phyloP scores from a whole-genome alignment of 75 land plant genomes.

The Pinus tabuliformis region DNA sequence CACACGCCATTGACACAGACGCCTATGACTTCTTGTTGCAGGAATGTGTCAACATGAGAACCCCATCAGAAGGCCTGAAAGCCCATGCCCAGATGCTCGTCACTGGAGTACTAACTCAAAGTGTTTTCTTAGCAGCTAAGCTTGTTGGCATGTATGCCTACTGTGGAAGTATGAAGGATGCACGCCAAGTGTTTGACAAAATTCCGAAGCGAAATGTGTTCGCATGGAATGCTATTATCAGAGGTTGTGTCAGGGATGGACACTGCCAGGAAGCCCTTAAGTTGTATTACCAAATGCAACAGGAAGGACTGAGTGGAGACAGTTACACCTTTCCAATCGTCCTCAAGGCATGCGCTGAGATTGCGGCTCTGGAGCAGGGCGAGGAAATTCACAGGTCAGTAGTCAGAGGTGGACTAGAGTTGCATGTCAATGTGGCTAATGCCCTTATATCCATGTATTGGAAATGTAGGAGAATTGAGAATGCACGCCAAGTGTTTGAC shows the following conservation, averaged over 20 bases:
- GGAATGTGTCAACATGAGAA: constrained; percentile 17
- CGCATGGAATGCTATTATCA: constrained; percentile 36
- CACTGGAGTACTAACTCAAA: not conserved
- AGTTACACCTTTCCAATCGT: constrained; percentile 18
- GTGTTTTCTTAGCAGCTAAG: constrained; percentile 13
- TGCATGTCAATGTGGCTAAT: constrained; percentile 23
- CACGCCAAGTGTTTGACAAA: constrained; percentile 16
- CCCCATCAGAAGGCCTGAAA: constrained; percentile 17
- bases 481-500: constrained; percentile 33
- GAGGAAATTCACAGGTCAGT: constrained; percentile 62
- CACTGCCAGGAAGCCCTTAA: constrained; percentile 17
- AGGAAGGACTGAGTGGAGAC: constrained; percentile 12
- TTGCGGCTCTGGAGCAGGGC: constrained; percentile 30
- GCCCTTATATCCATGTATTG: constrained; percentile 56
- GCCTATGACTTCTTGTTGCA: not conserved
- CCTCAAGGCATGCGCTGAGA: constrained; percentile 31
- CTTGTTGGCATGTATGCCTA: constrained; percentile 31
- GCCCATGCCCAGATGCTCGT: constrained; percentile 17
- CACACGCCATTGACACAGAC: not conserved
- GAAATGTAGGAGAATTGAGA: constrained; percentile 31
- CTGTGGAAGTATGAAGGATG: constrained; percentile 30
- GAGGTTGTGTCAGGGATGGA: constrained; percentile 28
- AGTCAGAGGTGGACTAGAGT: constrained; percentile 15
- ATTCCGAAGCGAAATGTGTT: constrained; percentile 19
- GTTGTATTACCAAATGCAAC: constrained; percentile 22